Conservation (phyloP, 2,329 filamentous ascomycete genomes). For the Fusarium newnesense region DNA sequence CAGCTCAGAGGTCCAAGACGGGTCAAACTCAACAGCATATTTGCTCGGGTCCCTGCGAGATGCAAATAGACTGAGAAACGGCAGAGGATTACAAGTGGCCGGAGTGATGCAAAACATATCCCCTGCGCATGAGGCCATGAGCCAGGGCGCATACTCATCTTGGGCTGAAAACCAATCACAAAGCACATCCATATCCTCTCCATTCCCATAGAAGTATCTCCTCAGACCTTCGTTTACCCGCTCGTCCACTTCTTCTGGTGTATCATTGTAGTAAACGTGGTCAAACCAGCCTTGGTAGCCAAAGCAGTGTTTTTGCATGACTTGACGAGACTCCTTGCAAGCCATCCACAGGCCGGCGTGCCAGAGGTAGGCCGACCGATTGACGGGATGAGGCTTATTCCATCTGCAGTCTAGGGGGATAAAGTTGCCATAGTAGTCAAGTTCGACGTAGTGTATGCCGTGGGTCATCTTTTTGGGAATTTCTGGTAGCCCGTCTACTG, state of each 20-base stretch:
- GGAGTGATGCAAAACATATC: not conserved
- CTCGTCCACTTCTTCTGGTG: not conserved
- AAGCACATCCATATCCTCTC: not conserved
- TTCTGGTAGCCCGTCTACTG: not conserved
- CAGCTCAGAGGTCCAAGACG: not conserved
- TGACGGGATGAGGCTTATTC: not conserved
- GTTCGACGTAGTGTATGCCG: not conserved
- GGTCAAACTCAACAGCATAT: not conserved
- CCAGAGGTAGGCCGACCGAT: not conserved
- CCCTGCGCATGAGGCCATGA: not conserved
- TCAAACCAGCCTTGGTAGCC: too few relatives aligned
- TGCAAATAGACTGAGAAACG: too few relatives aligned
- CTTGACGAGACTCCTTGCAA: not conserved
- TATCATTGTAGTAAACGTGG: too few relatives aligned
- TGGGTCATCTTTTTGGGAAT: not conserved
- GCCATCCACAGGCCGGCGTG: not conserved
- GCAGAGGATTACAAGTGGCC: not conserved
- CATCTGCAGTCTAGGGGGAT: not conserved
- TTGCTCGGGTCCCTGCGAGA: too few relatives aligned
- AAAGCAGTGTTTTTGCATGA: not conserved
- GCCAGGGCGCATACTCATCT: not conserved
- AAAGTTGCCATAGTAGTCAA: not conserved
- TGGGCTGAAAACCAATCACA: not conserved
- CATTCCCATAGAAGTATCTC: not conserved
- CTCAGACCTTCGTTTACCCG: not conserved